Base-by-base conservation (phyloP, 2,329 filamentous ascomycete genomes). In the Lecanicillium sp. region DNA sequence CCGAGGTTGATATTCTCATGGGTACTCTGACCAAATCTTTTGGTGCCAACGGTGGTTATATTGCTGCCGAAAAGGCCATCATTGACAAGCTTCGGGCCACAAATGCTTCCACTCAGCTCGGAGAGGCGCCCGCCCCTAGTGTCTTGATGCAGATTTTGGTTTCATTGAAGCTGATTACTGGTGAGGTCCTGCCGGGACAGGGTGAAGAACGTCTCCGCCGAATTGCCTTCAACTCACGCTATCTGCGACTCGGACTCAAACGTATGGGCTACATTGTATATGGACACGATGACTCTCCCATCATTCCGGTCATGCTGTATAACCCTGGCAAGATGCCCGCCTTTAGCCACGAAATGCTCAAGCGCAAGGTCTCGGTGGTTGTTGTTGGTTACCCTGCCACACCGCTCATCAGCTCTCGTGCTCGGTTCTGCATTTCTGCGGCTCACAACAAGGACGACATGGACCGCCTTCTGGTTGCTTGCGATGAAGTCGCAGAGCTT, bases 271-370 rank as follows among this genome's bases (percentile, higher is more conserved):
- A 88, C 66, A 98, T 98, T 56, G 83, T 95, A 39, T 95, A 94
- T 57, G 92, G 92, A 45, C 89, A 96, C 59, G 92, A 98, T 56
- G 92, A 98, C 65, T 95, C 89, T 5, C 92, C 92, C 41, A 96
- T 98, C 51, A 88, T 98, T 51, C 92, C 92, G 38, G 63, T 98
- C 49, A 76, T 95, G 55, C 79, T 98, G 19, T 98, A 95, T 72
- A 87, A 96, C 65, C 92, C 92, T n/a, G 92, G 86, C 53, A 98
- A 98, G 68, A 95, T 98, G 73, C 85, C 90, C 4, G 90, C 92
- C 43, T 98, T 98, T 64, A 95, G 88, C 35, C 92, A 95, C 58
- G 92, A 96, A 62, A 96, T 98, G 92, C 77, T 96, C 44, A 86
- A 85, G 66, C 86, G 92, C 56, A 96, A 95, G 64, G 96, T 98